Percentiles rank a stretch among this genome's conserved stretches.
Evolutionary conservation across 345 rosid species (phyloP).

Genomic region (Erucastrum elatum): DNA sequence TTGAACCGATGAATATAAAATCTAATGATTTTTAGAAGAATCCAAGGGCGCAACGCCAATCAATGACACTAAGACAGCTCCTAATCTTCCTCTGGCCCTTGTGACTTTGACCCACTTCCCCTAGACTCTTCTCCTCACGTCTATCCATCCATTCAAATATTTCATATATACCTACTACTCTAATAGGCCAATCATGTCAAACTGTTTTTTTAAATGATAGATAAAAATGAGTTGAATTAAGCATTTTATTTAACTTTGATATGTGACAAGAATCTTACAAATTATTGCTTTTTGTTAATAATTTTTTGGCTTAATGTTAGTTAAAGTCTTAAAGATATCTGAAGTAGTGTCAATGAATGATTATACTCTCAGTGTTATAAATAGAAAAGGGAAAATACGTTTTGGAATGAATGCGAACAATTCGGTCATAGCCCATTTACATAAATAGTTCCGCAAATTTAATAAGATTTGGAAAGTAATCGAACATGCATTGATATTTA

Average conservation of each 20-base stretch:
- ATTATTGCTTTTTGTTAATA: neutral
- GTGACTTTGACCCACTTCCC: slow-evolving; percentile 13
- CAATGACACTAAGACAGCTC: slow-evolving; percentile 19
- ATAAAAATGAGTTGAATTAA: neutral
- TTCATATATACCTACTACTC: slow-evolving; percentile 16
- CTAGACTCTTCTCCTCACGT: slow-evolving; percentile 8
- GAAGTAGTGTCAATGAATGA: neutral
- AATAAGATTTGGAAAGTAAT: neutral
- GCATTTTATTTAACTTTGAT: neutral
- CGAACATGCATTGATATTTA: neutral
- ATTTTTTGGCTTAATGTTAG: neutral
- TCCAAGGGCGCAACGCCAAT: slow-evolving; percentile 6
- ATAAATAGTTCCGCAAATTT: neutral
- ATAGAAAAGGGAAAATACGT: neutral
- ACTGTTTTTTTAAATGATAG: neutral
- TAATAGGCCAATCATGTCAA: slow-evolving; percentile 1
- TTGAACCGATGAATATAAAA: slow-evolving; percentile 12
- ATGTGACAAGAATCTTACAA: neutral
- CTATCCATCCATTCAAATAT: neutral
- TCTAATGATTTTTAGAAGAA: neutral
- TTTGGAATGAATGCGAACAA: neutral
- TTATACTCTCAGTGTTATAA: neutral
- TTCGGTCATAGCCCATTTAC: neutral
- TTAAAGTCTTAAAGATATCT: neutral
- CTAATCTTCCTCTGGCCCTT: neutral